Percentiles rank a stretch among this genome's conserved stretches.
Evolutionary conservation across 768 basidiomycete species (phyloP).

Genomic region (Rhodotorula graminis): DNA sequence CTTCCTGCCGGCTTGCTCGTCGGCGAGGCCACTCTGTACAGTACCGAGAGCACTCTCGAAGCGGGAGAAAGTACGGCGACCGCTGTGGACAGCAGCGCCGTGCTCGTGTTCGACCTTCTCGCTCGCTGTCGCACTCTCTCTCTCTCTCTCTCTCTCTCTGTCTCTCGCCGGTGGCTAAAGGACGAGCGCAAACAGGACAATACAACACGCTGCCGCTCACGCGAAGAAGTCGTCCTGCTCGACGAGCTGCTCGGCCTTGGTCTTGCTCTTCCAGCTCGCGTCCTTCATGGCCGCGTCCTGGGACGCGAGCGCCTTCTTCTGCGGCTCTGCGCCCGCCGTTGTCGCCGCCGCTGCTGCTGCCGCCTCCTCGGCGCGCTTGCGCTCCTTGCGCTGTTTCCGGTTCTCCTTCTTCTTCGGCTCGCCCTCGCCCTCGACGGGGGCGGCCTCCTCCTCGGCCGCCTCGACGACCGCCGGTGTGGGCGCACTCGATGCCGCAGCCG

Average conservation of each 20-base stretch:
- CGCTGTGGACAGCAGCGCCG: too few species aligned
- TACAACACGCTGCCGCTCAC: background rate
- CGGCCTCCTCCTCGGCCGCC: slow-evolving; percentile 1
- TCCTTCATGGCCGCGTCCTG: background rate
- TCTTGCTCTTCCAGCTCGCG: background rate
- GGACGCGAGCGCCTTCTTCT: slow-evolving; percentile 1
- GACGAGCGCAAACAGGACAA: too few species aligned
- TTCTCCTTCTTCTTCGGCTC: slow-evolving; percentile 14
- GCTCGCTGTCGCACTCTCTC: too few species aligned
- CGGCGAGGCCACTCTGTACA: too few species aligned
- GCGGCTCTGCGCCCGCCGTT: background rate
- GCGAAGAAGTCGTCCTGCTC: slow-evolving; percentile 36
- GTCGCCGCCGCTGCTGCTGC: background rate
- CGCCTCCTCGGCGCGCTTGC: slow-evolving; percentile 13
- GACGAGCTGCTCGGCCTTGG: slow-evolving; percentile 4
- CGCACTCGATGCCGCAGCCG: background rate
- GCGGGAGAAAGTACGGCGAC: too few species aligned
- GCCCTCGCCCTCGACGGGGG: background rate
- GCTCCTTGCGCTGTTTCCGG: slow-evolving; percentile 30
- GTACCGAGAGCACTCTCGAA: too few species aligned
- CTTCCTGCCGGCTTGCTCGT: too few species aligned
- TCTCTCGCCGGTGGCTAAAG: too few species aligned
- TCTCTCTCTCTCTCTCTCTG: too few species aligned
- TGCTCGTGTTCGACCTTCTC: too few species aligned
- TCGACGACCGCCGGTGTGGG: background rate